Conservation (phyloP, 1,284 basidiomycete genomes). For the Fomitopsis schrenkii region DNA sequence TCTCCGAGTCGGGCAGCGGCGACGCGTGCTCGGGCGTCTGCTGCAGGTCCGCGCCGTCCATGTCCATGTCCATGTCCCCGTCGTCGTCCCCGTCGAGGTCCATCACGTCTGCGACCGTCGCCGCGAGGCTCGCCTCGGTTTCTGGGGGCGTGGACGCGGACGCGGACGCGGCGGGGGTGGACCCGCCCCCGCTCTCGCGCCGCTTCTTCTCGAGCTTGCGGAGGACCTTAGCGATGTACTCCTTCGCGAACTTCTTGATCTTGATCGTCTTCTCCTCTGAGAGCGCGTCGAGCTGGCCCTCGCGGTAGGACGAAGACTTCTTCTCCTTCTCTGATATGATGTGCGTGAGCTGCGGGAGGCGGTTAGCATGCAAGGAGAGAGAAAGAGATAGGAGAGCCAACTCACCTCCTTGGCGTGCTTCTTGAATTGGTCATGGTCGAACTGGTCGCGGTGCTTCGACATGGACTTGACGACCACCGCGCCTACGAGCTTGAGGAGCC, state of each 20-base stretch:
- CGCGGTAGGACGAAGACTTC: conserved; percentile 75
- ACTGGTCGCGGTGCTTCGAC: conserved; percentile 81
- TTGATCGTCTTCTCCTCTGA: conserved; percentile 86
- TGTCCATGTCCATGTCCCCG: conserved; percentile 13
- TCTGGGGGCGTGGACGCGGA: conserved; percentile 9
- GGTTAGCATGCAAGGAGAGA: conserved; percentile 11
- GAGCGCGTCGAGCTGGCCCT: conserved; percentile 68
- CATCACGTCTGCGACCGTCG: conserved; percentile 17
- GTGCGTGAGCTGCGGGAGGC: conserved; percentile 57
- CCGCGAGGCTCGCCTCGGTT: conserved; percentile 8
- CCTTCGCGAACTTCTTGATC: conserved; percentile 93
- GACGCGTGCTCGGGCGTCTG: not conserved
- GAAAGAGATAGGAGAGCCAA: not conserved
- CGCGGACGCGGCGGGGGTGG: conserved; percentile 9
- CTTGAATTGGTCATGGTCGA: conserved; percentile 90
- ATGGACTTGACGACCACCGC: conserved; percentile 88
- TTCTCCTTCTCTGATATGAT: conserved; percentile 92
- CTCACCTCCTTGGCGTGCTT: conserved; percentile 90
- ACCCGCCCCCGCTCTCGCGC: conserved; percentile 5
- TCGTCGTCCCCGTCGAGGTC: conserved; percentile 12
- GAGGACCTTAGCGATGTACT: conserved; percentile 73
- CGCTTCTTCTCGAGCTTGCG: conserved; percentile 53
- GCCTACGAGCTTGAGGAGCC: conserved; percentile 80
- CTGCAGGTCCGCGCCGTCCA: conserved; percentile 17
- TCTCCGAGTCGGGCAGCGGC: not conserved